Percentiles rank a stretch among this genome's conserved stretches.
phyloP scores from a whole-genome alignment of 306 rosid genomes.

The Sechiopsis laciniata region DNA sequence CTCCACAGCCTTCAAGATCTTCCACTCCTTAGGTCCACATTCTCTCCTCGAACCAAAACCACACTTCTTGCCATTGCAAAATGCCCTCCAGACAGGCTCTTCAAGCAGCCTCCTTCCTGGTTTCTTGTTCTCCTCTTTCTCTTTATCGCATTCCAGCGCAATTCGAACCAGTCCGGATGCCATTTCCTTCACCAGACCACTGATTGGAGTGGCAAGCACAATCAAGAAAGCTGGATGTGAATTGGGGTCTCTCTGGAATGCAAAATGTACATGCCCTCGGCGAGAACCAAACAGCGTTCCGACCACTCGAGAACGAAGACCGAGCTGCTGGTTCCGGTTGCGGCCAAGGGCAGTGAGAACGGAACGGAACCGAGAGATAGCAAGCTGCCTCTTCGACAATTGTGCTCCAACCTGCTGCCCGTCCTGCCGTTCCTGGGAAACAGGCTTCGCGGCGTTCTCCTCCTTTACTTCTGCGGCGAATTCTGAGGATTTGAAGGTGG shows the following conservation, averaged over 20 bases:
- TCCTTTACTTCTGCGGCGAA: slow-evolving; percentile 30
- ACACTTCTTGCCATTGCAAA: slow-evolving; percentile 85
- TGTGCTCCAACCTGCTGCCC: slow-evolving; percentile 25
- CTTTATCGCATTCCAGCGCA: slow-evolving; percentile 84
- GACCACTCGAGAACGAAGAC: slow-evolving; percentile 65
- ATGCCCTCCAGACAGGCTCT: slow-evolving; percentile 83
- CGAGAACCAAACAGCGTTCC: slow-evolving; percentile 91
- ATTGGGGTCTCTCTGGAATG: slow-evolving; percentile 71
- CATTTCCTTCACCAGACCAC: slow-evolving; percentile 92
- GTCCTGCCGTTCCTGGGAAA: slow-evolving; percentile 22
- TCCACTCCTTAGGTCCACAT: slow-evolving; percentile 81
- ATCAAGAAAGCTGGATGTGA: slow-evolving; percentile 77
- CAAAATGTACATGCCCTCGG: slow-evolving; percentile 87
- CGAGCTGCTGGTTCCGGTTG: slow-evolving; percentile 49
- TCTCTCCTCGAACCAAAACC: slow-evolving; percentile 88
- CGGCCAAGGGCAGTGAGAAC: slow-evolving; percentile 62
- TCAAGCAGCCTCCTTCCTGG: slow-evolving; percentile 40
- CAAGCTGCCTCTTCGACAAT: slow-evolving; percentile 45
- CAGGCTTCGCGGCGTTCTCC: slow-evolving; percentile 26
- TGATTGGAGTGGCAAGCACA: slow-evolving; percentile 88
- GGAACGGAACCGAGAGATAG: slow-evolving; percentile 66
- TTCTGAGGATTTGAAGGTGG: slow-evolving; percentile 41
- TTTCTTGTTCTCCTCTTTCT: slow-evolving; percentile 37
- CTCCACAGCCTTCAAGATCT: slow-evolving; percentile 74
- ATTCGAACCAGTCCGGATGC: slow-evolving; percentile 95